Base-by-base conservation (phyloP, 2,329 filamentous ascomycete genomes). In the Ophiostoma sp. region DNA sequence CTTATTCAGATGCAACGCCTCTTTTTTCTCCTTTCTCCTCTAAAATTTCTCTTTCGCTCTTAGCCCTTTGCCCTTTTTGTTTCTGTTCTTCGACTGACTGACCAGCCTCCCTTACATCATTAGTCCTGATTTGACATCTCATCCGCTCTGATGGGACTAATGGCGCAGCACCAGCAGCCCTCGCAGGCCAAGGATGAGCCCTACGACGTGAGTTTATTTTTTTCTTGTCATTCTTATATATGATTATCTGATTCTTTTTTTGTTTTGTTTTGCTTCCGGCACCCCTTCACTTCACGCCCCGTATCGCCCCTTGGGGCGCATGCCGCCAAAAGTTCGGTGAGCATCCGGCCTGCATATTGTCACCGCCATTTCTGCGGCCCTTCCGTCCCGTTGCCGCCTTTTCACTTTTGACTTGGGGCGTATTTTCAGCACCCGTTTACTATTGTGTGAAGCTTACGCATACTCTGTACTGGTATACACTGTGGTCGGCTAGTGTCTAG, bases 141-240 rank as follows among this genome's bases (percentile, higher is more conserved):
- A 44, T 64, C 31, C 62, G 67, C 41, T 54, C 67, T 68, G 27
- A 54, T 68, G 44, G 44, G 66, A 67, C 66, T 67, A 41, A 33
- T 65, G 62, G 62, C 62, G 62, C 62, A 65, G 36, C 62, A 65
- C 17, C 62, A 65, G 35, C 33, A 36, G 52, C 52, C n/a, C 11
- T 36, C n/a, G 20, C 62, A 65, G 62, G 33, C 35, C 62, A 65
- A 65, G 62, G 33, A 23, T 11, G 62, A 65, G 62, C 62, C 62
- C 35, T 65, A 65, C 35, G 15, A 65, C 35, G 62, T 65, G 33
- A 39, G 62, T 36, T 68, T 36, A 54, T 54, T 57, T 68, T 57
- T 68, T 33, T 11, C 31, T 35, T 15, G 8, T 60, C 17, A 4
- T 66, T 69, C 7, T 27, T n/a, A 33, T 41, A 20, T 36, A 13